These are phyloP conservation scores for Nasturtium officinale DNA, from an alignment of 345 rosid genomes.

Conservation along the genomic window DNA sequence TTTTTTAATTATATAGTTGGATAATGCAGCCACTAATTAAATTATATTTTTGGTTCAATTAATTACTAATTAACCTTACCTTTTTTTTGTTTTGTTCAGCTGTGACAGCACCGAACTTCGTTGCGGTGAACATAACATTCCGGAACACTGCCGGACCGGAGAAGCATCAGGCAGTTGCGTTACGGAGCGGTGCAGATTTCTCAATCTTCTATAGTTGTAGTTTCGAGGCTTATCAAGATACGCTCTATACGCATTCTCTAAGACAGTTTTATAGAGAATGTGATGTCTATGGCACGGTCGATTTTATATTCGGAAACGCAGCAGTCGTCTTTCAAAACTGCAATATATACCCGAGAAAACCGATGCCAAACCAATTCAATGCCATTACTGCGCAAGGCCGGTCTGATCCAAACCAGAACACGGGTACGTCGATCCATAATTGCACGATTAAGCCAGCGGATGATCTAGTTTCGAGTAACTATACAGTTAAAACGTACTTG, in stretches of 20 bases:
- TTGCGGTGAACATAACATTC: constrained; percentile 76
- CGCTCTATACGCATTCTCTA: constrained; percentile 77
- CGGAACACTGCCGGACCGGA: constrained; percentile 88
- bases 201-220: constrained; percentile 83
- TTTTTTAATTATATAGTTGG: not conserved
- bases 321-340: constrained; percentile 82
- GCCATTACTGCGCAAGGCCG: constrained; percentile 95
- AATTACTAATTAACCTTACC: too few species aligned
- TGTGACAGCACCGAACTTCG: constrained; percentile 77
- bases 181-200: constrained; percentile 77
- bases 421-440: constrained; percentile 76
- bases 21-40: not conserved
- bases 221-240: constrained; percentile 88
- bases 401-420: constrained; percentile 83
- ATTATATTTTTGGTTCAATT: not conserved
- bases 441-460: constrained; percentile 62
- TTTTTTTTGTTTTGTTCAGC: constrained; percentile 68
- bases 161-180: constrained; percentile 89
- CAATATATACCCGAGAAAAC: constrained; percentile 71
- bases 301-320: constrained; percentile 91
- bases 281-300: constrained; percentile 87
- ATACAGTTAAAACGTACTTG: constrained; percentile 56
- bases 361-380: constrained; percentile 76
- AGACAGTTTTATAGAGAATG: constrained; percentile 91
- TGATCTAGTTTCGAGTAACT: constrained; percentile 58